A percentile compares a stretch with the other conserved stretches of the same genome.
phyloP scores from a whole-genome alignment of 352 stramenopile genomes.

The Globisporangium recalcitrans region DNA sequence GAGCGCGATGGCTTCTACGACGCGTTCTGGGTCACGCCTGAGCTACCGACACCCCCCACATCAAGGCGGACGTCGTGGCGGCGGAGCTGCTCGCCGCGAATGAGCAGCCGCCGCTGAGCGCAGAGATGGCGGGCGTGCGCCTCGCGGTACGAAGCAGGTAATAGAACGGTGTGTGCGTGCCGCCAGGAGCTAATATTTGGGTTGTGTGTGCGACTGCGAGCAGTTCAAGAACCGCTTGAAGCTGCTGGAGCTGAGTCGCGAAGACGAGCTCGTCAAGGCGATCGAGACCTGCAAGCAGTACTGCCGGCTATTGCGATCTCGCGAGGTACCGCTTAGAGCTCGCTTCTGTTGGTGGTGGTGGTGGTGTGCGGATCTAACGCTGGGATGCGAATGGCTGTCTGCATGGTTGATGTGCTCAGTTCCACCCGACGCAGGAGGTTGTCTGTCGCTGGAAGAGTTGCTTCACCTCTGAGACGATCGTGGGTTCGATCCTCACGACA shows the following conservation, averaged over 20 bases:
- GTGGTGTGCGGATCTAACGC: background rate
- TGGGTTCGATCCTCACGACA: background rate
- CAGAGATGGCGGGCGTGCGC: slow-evolving; percentile 8
- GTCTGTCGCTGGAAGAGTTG: slow-evolving; percentile 18
- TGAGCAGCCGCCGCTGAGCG: background rate
- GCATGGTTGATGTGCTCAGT: background rate
- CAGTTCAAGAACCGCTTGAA: slow-evolving; percentile 19
- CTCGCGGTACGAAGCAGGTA: background rate
- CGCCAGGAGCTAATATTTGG: background rate
- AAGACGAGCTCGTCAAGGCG: slow-evolving; percentile 14
- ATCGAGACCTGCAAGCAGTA: slow-evolving; percentile 13
- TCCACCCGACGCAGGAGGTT: background rate
- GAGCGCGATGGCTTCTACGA: slow-evolving; percentile 28
- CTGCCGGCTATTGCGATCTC: background rate
- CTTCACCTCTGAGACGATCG: slow-evolving; percentile 13
- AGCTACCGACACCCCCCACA: slow-evolving; percentile 23
- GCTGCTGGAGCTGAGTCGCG: slow-evolving; percentile 11
- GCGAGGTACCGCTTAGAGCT: slow-evolving; percentile 8
- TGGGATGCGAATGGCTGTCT: background rate
- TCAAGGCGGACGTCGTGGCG: slow-evolving; percentile 14
- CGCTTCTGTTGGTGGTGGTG: background rate
- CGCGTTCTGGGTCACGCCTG: slow-evolving; percentile 34
- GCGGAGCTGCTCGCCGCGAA: background rate
- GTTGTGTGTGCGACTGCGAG: background rate
- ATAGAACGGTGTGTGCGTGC: background rate